These are phyloP conservation scores for Hyaloscypha bicolor DNA, from an alignment of 495 filamentous ascomycete species.

Conservation along the genomic window DNA sequence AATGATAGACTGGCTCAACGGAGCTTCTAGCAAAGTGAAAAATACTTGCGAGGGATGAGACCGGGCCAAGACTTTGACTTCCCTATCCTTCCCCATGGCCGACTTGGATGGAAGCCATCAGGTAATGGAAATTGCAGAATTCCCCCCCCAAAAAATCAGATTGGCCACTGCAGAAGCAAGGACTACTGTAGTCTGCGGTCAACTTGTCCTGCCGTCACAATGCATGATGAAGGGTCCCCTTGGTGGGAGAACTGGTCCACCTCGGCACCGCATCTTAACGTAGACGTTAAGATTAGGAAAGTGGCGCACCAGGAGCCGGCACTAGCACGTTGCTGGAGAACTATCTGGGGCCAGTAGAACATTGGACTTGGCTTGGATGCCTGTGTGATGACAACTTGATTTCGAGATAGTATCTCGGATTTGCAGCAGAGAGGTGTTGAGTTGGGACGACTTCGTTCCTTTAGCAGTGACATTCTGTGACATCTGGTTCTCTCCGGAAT, in stretches of 20 bases:
- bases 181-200: neutral
- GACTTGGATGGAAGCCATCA: neutral
- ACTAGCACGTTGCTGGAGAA: neutral
- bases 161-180: neutral
- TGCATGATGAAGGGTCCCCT: slow-evolving; percentile 5
- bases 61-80: neutral
- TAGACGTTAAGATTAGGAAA: neutral
- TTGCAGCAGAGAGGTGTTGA: neutral
- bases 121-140: neutral
- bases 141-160: neutral
- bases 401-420: neutral
- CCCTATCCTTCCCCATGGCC: neutral
- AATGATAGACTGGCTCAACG: neutral
- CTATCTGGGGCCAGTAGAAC: neutral
- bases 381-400: neutral
- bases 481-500: neutral
- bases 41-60: neutral
- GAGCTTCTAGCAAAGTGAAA: neutral
- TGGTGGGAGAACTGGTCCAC: neutral
- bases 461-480: neutral
- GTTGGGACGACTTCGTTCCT: neutral
- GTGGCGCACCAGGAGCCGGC: neutral
- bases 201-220: slow-evolving; percentile 1
- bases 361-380: neutral
- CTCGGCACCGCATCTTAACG: slow-evolving; percentile 10